phyloP scores from a whole-genome alignment of 345 rosid genomes.

The Rhodamnia argentea region DNA sequence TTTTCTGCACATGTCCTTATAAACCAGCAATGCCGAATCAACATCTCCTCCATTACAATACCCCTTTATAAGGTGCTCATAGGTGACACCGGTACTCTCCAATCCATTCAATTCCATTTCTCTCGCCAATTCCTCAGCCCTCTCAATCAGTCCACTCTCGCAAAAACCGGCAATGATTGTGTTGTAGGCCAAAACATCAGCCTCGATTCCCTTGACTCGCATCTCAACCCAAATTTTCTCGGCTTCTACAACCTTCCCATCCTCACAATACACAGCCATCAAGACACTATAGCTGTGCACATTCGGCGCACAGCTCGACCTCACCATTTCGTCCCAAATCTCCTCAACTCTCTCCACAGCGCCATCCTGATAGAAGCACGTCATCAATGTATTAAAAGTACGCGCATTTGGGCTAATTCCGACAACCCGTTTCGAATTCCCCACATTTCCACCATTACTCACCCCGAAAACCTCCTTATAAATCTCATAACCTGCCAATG shows the following conservation, averaged over 20 bases:
- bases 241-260: constrained; percentile 50
- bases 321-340: constrained; percentile 57
- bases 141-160: constrained; percentile 28
- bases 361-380: constrained; percentile 47
- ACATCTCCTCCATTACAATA: constrained; percentile 48
- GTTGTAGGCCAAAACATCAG: constrained; percentile 51
- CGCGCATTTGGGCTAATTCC: constrained; percentile 42
- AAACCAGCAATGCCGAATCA: constrained; percentile 41
- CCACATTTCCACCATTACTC: constrained; percentile 5
- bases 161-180: constrained; percentile 66
- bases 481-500: constrained; percentile 34
- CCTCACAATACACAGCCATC: constrained; percentile 42
- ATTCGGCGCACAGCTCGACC: constrained; percentile 29
- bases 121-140: constrained; percentile 41
- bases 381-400: constrained; percentile 59
- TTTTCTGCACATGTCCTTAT: constrained; percentile 50
- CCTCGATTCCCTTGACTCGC: constrained; percentile 33
- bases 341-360: constrained; percentile 46
- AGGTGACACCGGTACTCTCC: constrained; percentile 33
- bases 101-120: constrained; percentile 53
- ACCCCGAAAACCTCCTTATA: constrained; percentile 52
- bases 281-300: constrained; percentile 42
- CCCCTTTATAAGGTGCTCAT: constrained; percentile 54
- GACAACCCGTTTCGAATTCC: constrained; percentile 9
- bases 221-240: constrained; percentile 60